Percentiles rank a stretch among this genome's conserved stretches.
These are phyloP conservation scores for Rhazya stricta DNA, from an alignment of 257 asterid genomes.

Conservation along the genomic window DNA sequence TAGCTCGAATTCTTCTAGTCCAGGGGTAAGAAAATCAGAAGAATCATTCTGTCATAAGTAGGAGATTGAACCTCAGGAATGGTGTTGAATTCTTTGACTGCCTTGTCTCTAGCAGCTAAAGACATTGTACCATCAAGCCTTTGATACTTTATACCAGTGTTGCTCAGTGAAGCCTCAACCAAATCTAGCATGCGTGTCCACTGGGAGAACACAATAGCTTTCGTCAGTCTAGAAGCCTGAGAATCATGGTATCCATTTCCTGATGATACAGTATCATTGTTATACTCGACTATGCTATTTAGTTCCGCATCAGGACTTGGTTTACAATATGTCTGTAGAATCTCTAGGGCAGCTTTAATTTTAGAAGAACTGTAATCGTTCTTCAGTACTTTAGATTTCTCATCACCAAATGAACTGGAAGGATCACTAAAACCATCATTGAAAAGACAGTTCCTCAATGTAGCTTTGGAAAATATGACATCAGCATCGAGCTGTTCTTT, in stretches of 20 bases:
- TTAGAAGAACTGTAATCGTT: slow-evolving; percentile 65
- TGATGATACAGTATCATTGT: slow-evolving; percentile 41
- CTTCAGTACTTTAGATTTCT: slow-evolving; percentile 43
- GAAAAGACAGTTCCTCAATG: slow-evolving; percentile 53
- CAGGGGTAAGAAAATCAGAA: slow-evolving; percentile 12
- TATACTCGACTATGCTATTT: slow-evolving; percentile 23
- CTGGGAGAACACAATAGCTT: slow-evolving; percentile 94
- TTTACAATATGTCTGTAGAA: slow-evolving; percentile 51
- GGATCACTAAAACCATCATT: slow-evolving; percentile 44
- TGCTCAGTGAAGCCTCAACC: slow-evolving; percentile 64
- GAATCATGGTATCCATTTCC: slow-evolving; percentile 25
- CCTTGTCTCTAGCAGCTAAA: slow-evolving; percentile 87
- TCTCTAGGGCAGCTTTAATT: slow-evolving; percentile 62
- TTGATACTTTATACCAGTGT: slow-evolving; percentile 45
- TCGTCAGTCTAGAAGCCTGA: slow-evolving; percentile 44
- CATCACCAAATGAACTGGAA: slow-evolving; percentile 36
- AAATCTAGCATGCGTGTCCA: slow-evolving; percentile 98
- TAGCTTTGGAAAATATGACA: slow-evolving; percentile 59
- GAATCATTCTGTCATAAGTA: slow-evolving; percentile 12
- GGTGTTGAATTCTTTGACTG: slow-evolving; percentile 85
- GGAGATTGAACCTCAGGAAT: slow-evolving; percentile 63
- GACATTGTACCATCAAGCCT: slow-evolving; percentile 99
- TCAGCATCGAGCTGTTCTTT: slow-evolving; percentile 86
- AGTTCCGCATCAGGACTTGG: slow-evolving; percentile 29
- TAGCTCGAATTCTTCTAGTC: background rate